Evolutionary conservation across 108 stramenopile species (phyloP).

Genomic region (Nitzschia sp.): DNA sequence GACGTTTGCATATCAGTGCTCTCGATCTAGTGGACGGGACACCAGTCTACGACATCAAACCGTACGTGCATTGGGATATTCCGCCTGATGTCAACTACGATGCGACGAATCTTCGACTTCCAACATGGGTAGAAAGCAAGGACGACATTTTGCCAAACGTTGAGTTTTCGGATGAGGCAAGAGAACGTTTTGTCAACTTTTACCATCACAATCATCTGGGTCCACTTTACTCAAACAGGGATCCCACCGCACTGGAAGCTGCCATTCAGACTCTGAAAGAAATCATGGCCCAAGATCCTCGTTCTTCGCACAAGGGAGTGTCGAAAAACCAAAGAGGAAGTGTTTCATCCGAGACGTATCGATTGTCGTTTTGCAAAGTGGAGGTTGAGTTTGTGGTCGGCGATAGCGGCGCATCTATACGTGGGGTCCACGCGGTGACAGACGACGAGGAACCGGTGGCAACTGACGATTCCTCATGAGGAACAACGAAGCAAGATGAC

Average conservation of each 20-base stretch:
- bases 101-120: conserved; percentile 38
- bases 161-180: conserved; percentile 49
- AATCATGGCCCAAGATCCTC: conserved; percentile 80
- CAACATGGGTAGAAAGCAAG: conserved; percentile 69
- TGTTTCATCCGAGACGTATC: conserved; percentile 26
- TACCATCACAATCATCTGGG: conserved; percentile 42
- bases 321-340: conserved; percentile 63
- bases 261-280: conserved; percentile 57
- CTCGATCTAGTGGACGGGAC: conserved; percentile 92
- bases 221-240: conserved; percentile 65
- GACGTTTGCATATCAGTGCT: conserved; percentile 59
- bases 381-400: conserved; percentile 33
- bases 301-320: conserved; percentile 70
- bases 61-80: conserved; percentile 85
- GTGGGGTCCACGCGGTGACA: conserved; percentile 3
- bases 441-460: too few species aligned
- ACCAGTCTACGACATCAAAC: conserved; percentile 94
- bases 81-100: conserved; percentile 38
- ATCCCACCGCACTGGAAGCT: conserved; percentile 22
- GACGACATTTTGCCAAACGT: conserved; percentile 57
- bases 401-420: conserved; percentile 20
- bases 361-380: conserved; percentile 26
- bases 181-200: conserved; percentile 28
- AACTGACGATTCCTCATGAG: too few species aligned
- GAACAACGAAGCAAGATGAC: too few species aligned